Conservation (phyloP, 2,329 filamentous ascomycete species). For the Botrytis fabae region DNA sequence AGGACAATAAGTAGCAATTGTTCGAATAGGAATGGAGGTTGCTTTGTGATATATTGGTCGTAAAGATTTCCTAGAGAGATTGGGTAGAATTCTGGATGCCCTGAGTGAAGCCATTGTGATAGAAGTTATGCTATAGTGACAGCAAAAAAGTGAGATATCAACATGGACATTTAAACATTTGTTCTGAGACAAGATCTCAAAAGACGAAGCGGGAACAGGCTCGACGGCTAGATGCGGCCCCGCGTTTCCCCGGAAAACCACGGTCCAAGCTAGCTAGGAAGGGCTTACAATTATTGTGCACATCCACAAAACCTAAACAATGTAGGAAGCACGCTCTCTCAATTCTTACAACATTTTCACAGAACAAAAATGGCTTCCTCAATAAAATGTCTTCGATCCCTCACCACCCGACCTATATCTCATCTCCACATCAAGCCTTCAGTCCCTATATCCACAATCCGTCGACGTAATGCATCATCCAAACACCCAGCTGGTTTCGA, state of each 20-base stretch:
- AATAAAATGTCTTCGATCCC: constrained; percentile 31
- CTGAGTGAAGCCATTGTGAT: constrained; percentile 50
- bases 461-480: constrained; percentile 56
- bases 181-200: background rate
- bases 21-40: constrained; percentile 33
- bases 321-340: background rate
- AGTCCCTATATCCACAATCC: constrained; percentile 39
- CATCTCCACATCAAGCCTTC: constrained; percentile 31
- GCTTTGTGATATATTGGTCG: constrained; percentile 38
- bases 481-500: constrained; percentile 67
- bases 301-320: constrained; percentile 2
- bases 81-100: constrained; percentile 48
- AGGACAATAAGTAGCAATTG: constrained; percentile 74
- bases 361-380: constrained; percentile 33
- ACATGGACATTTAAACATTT: constrained; percentile 26
- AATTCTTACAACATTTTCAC: background rate
- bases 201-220: background rate
- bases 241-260: constrained; percentile 1
- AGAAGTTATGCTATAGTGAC: constrained; percentile 29
- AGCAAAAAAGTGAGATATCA: constrained; percentile 27
- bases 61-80: constrained; percentile 47
- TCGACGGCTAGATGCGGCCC: constrained; percentile 1
- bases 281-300: background rate
- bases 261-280: background rate
- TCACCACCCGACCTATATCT: constrained; percentile 32